These are phyloP conservation scores for Saccharomyces mikatae DNA, from an alignment of 805 yeast species.

Conservation along the genomic window DNA sequence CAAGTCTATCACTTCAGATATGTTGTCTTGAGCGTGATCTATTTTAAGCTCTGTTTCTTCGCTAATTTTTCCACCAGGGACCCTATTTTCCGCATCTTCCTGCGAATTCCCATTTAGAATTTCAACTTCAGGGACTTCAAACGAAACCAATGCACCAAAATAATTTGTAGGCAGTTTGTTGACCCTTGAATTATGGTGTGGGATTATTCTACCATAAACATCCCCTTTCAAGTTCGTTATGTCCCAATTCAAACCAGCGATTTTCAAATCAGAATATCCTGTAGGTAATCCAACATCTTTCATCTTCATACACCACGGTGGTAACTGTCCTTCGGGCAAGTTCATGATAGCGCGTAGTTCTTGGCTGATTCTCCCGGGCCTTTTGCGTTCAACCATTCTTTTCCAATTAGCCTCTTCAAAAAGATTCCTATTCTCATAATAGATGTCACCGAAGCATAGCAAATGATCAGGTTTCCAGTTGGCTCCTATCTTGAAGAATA, in stretches of 20 bases:
- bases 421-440: conserved; percentile 65
- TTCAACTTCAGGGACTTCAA: conserved; percentile 21
- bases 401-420: conserved; percentile 37
- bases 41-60: background rate
- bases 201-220: conserved; percentile 24
- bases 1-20: background rate
- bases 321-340: conserved; percentile 46
- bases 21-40: background rate
- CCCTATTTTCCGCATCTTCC: conserved; percentile 11
- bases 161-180: conserved; percentile 10
- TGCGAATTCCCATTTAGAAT: conserved; percentile 14
- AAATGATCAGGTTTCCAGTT: conserved; percentile 50
- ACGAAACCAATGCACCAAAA: conserved; percentile 29
- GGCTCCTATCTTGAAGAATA: conserved; percentile 75
- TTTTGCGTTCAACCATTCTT: conserved; percentile 30
- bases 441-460: conserved; percentile 65
- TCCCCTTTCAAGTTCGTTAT: conserved; percentile 32
- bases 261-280: conserved; percentile 55
- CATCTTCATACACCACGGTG: conserved; percentile 79
- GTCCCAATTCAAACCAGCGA: conserved; percentile 46
- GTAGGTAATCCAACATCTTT: conserved; percentile 75
- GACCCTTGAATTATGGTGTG: conserved; percentile 8
- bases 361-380: conserved; percentile 64
- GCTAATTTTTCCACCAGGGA: conserved; percentile 4
- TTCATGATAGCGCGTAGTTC: conserved; percentile 64